phyloP scores from a whole-genome alignment of 2,329 filamentous ascomycete species.

The Aspergillus calidoustus region DNA sequence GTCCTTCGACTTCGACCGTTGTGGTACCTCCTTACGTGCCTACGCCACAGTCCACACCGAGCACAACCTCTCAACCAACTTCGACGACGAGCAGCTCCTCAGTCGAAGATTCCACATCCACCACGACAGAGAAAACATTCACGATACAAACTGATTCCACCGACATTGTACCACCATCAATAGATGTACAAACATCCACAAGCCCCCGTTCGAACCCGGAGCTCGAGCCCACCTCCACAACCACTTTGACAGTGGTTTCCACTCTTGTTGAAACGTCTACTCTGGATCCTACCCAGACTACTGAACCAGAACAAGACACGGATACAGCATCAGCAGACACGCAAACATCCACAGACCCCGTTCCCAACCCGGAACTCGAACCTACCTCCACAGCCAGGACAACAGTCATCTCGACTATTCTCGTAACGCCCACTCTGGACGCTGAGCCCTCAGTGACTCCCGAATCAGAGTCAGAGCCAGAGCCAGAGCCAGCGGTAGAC shows the following conservation, averaged over 20 bases:
- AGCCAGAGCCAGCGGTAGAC: neutral
- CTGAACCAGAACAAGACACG: neutral
- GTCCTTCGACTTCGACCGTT: neutral
- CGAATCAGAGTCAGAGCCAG: neutral
- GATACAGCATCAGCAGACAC: neutral
- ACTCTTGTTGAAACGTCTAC: slow-evolving; percentile 3
- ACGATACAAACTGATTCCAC: neutral
- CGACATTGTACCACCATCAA: neutral
- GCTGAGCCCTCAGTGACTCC: neutral
- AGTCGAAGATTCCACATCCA: too few species aligned
- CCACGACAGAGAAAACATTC: neutral
- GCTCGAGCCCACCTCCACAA: slow-evolving; percentile 1
- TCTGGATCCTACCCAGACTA: neutral
- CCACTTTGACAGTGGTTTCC: slow-evolving; percentile 5
- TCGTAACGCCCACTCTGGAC: neutral
- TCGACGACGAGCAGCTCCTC: too few species aligned
- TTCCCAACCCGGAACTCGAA: neutral
- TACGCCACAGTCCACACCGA: neutral
- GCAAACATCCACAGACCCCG: neutral
- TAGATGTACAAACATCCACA: neutral
- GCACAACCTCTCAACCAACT: neutral
- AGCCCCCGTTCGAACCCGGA: neutral
- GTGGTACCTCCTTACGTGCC: neutral
- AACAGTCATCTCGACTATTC: neutral
- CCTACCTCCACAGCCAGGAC: neutral